Conservation (phyloP, 1,284 basidiomycete genomes). For the Chalciporus sp. region DNA sequence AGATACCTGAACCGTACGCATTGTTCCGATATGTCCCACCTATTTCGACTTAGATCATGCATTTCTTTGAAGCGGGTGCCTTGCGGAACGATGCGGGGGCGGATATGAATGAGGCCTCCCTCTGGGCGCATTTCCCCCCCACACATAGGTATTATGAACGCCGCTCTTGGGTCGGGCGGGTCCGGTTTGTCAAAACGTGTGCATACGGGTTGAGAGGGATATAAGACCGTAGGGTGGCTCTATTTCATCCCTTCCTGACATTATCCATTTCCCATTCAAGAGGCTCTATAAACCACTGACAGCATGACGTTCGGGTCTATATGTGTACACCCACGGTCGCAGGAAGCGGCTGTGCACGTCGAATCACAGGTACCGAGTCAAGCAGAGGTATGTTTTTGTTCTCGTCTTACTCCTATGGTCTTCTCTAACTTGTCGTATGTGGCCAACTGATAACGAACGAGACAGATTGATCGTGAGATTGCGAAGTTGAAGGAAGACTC, state of each 20-base stretch:
- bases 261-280: not conserved
- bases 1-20: too few relatives aligned
- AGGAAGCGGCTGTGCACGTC: not conserved
- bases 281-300: not conserved
- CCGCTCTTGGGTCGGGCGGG: too few relatives aligned
- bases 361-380: constrained; percentile 2
- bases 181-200: not conserved
- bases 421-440: not conserved
- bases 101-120: too few relatives aligned
- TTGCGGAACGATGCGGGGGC: too few relatives aligned
- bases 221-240: constrained; percentile 13
- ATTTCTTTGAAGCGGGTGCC: too few relatives aligned
- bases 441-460: not conserved
- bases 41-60: too few relatives aligned
- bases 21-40: too few relatives aligned
- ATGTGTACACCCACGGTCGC: not conserved
- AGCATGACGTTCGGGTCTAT: not conserved
- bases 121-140: too few relatives aligned
- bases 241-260: not conserved
- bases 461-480: constrained; percentile 26
- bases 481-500: constrained; percentile 23
- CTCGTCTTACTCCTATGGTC: not conserved
- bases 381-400: constrained; percentile 16
- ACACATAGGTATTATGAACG: too few relatives aligned
- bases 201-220: too few relatives aligned